Conservation (phyloP, 371 early-diverging fungal species). For the Mortierella sp. region DNA sequence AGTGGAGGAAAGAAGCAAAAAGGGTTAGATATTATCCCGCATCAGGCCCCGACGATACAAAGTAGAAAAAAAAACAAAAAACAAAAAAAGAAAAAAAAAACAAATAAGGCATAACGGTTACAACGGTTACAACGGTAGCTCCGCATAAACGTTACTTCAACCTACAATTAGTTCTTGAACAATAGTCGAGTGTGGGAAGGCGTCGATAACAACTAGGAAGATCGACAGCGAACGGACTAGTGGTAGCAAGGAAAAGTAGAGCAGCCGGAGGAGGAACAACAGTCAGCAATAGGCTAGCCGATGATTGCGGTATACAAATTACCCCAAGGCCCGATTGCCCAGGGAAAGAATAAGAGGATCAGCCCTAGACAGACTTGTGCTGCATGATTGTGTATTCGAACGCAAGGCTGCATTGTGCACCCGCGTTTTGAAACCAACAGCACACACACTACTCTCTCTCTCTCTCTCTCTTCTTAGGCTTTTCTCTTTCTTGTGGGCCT, state of each 20-base stretch:
- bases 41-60: too few relatives aligned
- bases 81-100: neutral
- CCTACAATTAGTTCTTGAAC: constrained; percentile 51
- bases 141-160: neutral
- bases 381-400: too few relatives aligned
- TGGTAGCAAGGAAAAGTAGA: neutral
- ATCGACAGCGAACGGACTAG: constrained; percentile 49
- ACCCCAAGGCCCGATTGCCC: too few relatives aligned
- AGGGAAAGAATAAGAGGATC: too few relatives aligned
- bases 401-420: too few relatives aligned
- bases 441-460: too few relatives aligned
- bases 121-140: neutral
- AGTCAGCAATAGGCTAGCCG: too few relatives aligned
- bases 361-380: too few relatives aligned
- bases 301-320: too few relatives aligned
- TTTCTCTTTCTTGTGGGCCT: too few relatives aligned
- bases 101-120: neutral
- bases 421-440: too few relatives aligned
- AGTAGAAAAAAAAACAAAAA: neutral
- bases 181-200: constrained; percentile 46
- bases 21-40: neutral
- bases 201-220: constrained; percentile 50
- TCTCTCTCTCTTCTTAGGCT: too few relatives aligned
- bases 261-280: neutral
- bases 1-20: neutral